A percentile compares a stretch with the other conserved stretches of the same genome.
Conservation (phyloP, 306 rosid genomes). For the Sphenostylis stenocarpa region DNA sequence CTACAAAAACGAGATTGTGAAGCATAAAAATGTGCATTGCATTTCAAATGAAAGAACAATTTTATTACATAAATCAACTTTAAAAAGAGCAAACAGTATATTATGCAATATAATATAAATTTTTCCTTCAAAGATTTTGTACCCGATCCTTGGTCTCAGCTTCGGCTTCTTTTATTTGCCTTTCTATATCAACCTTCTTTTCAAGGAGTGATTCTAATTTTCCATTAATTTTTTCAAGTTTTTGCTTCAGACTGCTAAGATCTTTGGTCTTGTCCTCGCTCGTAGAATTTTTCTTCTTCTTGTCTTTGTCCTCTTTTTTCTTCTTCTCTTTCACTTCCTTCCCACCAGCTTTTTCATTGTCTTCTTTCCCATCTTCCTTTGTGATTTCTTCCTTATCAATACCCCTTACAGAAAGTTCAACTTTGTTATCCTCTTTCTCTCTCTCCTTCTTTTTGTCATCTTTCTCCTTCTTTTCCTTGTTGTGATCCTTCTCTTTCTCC, state of each 20-base stretch:
- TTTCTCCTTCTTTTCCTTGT: neutral
- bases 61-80: slow-evolving; percentile 27
- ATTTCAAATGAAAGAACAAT: slow-evolving; percentile 2
- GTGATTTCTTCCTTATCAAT: slow-evolving; percentile 39
- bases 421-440: slow-evolving; percentile 11
- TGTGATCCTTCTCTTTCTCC: neutral
- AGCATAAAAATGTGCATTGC: neutral
- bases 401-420: slow-evolving; percentile 35
- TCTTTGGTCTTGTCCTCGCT: slow-evolving; percentile 51
- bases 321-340: slow-evolving; percentile 33
- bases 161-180: slow-evolving; percentile 65
- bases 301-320: slow-evolving; percentile 38
- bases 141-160: slow-evolving; percentile 17
- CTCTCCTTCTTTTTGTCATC: slow-evolving; percentile 2
- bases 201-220: slow-evolving; percentile 56
- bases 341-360: slow-evolving; percentile 15
- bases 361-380: slow-evolving; percentile 28
- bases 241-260: slow-evolving; percentile 52
- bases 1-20: too few species aligned
- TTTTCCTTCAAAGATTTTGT: neutral
- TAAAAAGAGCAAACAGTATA: neutral
- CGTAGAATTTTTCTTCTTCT: slow-evolving; percentile 44
- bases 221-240: slow-evolving; percentile 55
- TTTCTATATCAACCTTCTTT: slow-evolving; percentile 47
- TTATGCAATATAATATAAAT: slow-evolving; percentile 2